phyloP scores from a whole-genome alignment of 306 rosid genomes.

The Calophaca sinica region DNA sequence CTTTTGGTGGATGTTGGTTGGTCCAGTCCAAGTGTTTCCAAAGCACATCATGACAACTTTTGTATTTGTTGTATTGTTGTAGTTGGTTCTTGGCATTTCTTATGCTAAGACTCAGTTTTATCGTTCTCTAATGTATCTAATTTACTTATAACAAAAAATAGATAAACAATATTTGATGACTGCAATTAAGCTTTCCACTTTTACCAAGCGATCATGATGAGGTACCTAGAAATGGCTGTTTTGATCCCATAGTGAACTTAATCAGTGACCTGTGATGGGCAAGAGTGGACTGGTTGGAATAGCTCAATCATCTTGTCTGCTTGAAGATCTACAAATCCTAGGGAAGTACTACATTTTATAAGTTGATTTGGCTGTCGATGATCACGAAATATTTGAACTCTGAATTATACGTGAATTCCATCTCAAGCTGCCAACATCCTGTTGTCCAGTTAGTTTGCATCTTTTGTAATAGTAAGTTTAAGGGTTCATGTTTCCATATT shows the following conservation, averaged over 20 bases:
- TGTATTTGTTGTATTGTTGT: too few species aligned
- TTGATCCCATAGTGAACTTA: conserved; percentile 33
- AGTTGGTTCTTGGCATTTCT: too few species aligned
- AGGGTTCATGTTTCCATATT: conserved; percentile 38
- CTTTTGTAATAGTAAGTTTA: conserved; percentile 23
- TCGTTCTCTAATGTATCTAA: too few species aligned
- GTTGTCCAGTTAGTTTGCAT: conserved; percentile 35
- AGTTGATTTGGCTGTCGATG: conserved; percentile 14
- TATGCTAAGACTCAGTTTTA: too few species aligned
- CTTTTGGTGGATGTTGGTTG: too few species aligned
- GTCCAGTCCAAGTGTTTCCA: too few species aligned
- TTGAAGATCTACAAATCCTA: conserved; percentile 27
- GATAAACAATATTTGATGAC: too few species aligned
- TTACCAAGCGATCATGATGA: too few species aligned
- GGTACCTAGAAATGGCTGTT: conserved; percentile 26
- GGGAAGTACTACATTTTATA: conserved; percentile 12
- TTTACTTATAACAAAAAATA: too few species aligned
- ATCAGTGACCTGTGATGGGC: conserved; percentile 22
- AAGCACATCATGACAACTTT: too few species aligned
- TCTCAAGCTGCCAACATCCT: conserved; percentile 31
- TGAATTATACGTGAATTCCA: conserved; percentile 20
- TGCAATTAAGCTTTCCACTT: too few species aligned
- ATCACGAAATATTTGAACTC: conserved; percentile 25
- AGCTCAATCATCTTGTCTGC: conserved; percentile 36
- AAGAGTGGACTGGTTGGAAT: conserved; percentile 24